These are phyloP conservation scores for Aspergillaceae sp. DNA, from an alignment of 2,329 filamentous ascomycete genomes.

Conservation along the genomic window DNA sequence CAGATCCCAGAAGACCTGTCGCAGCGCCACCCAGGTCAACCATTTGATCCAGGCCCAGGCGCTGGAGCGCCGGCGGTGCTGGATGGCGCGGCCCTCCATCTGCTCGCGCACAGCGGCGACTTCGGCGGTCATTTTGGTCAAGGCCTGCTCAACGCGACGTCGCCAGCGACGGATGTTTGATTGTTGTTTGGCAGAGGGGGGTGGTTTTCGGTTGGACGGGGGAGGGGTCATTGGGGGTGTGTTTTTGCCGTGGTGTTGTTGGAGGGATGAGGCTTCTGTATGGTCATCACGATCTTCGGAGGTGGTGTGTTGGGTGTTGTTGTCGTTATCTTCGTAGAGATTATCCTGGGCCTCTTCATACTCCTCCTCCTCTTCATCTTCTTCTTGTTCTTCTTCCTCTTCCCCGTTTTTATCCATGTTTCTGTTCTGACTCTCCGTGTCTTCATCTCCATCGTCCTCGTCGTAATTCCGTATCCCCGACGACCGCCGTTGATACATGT, in stretches of 20 bases:
- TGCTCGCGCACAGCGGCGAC: constrained; percentile 88
- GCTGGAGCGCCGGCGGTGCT: constrained; percentile 56
- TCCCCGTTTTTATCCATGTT: constrained; percentile 20
- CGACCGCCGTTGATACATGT: constrained; percentile 41
- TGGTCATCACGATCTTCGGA: constrained; percentile 3
- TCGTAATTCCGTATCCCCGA: constrained; percentile 40
- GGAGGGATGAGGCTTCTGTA: background rate
- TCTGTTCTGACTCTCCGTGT: background rate
- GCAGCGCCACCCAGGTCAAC: constrained; percentile 58
- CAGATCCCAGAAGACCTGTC: constrained; percentile 66
- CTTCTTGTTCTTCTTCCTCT: constrained; percentile 9
- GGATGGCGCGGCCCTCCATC: constrained; percentile 67
- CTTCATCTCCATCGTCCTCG: constrained; percentile 11
- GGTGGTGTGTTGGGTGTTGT: constrained; percentile 3
- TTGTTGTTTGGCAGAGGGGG: constrained; percentile 5
- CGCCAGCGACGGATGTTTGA: constrained; percentile 55
- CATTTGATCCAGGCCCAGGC: constrained; percentile 63
- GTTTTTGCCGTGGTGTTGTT: background rate
- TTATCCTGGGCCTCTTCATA: constrained; percentile 29
- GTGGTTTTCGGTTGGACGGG: constrained; percentile 4
- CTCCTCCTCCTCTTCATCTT: constrained; percentile 15
- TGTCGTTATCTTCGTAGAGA: constrained; percentile 19
- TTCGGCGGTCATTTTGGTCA: constrained; percentile 85
- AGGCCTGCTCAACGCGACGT: constrained; percentile 69
- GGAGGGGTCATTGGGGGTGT: background rate